Conservation (phyloP, 805 yeast species). For the Saccharomycodes ludwigii region DNA sequence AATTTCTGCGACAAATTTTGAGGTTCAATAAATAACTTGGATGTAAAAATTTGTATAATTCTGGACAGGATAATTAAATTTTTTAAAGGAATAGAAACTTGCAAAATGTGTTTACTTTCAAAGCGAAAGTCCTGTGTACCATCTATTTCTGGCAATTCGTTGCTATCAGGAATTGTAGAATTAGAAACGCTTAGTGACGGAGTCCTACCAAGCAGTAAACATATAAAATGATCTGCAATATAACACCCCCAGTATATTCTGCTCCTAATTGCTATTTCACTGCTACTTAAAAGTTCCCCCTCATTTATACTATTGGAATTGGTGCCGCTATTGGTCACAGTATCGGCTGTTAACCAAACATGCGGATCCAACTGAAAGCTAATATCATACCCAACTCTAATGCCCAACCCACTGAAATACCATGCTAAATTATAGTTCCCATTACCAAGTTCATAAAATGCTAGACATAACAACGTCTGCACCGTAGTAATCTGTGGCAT, state of each 20-base stretch:
- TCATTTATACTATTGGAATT: constrained; percentile 9
- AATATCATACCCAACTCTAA: constrained; percentile 52
- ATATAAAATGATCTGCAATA: constrained; percentile 51
- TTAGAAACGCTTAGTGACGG: constrained; percentile 41
- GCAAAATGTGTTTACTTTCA: constrained; percentile 20
- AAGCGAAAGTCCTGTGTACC: constrained; percentile 50
- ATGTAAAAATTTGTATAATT: constrained; percentile 24
- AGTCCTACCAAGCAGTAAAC: constrained; percentile 47
- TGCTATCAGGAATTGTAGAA: constrained; percentile 48
- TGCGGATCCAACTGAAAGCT: constrained; percentile 53
- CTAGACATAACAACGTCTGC: constrained; percentile 45
- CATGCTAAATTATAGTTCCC: constrained; percentile 49
- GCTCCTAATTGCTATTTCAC: constrained; percentile 44
- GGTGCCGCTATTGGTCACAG: not conserved
- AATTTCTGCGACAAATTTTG: constrained; percentile 21
- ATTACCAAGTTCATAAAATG: constrained; percentile 49
- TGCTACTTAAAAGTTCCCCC: constrained; percentile 26
- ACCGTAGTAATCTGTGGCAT: constrained; percentile 42
- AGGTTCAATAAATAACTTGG: constrained; percentile 22
- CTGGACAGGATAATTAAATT: constrained; percentile 33
- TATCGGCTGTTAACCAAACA: constrained; percentile 36
- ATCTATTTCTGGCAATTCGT: constrained; percentile 45
- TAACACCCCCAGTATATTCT: constrained; percentile 59
- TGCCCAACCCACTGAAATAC: constrained; percentile 51
- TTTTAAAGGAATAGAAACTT: constrained; percentile 25